Evolutionary conservation across 2,329 filamentous ascomycete species (phyloP), one percentile per base, ranked within the genome.

Genomic region (Ophiostoma ulmi): DNA sequence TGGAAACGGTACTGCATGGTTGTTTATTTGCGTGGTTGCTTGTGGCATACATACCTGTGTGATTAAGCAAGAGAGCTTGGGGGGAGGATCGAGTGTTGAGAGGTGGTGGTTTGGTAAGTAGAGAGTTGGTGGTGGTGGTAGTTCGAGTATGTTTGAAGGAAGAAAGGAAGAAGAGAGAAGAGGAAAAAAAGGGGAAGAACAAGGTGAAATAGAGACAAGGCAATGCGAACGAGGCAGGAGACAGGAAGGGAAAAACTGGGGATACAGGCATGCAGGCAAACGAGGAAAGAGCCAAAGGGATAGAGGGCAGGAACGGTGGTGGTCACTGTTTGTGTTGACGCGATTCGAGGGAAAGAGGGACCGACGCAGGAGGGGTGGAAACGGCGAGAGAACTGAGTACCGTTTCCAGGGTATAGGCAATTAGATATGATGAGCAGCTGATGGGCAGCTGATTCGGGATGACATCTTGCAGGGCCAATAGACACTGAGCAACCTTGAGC

Each of bases 301-400:
- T 35, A 20, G 14, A 31, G 61, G 38, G 69, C 17, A 68, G 39
- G 52, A 58, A 39, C 17, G 66, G 69, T 69, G 71, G 55, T 72
- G 48, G 38, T 70, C 41, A 48, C 63, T 72, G 63, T 65, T 71
- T 69, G 70, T 65, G 67, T 69, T 69, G 71, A 72, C 71, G 71
- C 71, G 71, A 72, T 69, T 70, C 65, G 69, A 52, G 58, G 66
- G 69, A 67, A 41, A 52, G 48, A 58, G 61, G 22, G 38, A 13
- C 35, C 26, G 67, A 38, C 48, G 58, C 55, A n/a, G 36, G 58
- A 61, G 66, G 58, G 48, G 44, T 20, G 44, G 44, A 41, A 48
- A 52, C 58, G 63, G 31, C n/a, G 48, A 35, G 41, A 65, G n/a
- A 5, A 38, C 36, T 38, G 5, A 65, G n/a, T 22, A 35, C 58